Evolutionary conservation across 2,329 filamentous ascomycete genomes (phyloP).

Genomic region (Dothiorella sarmentorum): DNA sequence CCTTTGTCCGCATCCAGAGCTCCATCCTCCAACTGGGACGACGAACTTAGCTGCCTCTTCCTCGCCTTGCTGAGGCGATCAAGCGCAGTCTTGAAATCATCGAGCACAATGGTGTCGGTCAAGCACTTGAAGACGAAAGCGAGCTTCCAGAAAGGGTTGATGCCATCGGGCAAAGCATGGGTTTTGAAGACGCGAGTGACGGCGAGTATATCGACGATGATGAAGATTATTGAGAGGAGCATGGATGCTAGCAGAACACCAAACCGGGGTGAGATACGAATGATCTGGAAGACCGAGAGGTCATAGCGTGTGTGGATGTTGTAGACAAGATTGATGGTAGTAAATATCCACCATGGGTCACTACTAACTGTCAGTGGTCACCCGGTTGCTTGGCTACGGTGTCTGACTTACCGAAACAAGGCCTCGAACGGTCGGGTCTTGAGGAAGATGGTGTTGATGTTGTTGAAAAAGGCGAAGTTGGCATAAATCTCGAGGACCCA

Average conservation of each 20-base stretch:
- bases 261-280: conserved; percentile 61
- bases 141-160: conserved; percentile 65
- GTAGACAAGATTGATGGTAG: conserved; percentile 57
- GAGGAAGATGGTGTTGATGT: conserved; percentile 51
- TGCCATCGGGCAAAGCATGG: conserved; percentile 44
- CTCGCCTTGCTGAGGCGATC: conserved; percentile 35
- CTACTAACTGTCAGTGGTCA: conserved; percentile 27
- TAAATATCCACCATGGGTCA: conserved; percentile 68
- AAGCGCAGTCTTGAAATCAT: conserved; percentile 63
- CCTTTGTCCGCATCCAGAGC: background rate
- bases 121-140: conserved; percentile 65
- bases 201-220: conserved; percentile 59
- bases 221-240: conserved; percentile 58
- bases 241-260: conserved; percentile 60
- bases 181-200: conserved; percentile 50
- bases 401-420: conserved; percentile 49
- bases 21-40: background rate
- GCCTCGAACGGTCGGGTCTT: conserved; percentile 58
- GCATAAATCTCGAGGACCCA: conserved; percentile 64
- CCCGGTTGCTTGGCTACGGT: background rate
- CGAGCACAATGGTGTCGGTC: conserved; percentile 63
- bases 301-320: conserved; percentile 62
- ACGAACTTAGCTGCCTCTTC: conserved; percentile 1
- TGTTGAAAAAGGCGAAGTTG: conserved; percentile 63
- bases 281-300: conserved; percentile 55